Evolutionary conservation across 1,139 yeast species (phyloP).

Genomic region (Hemisphaericaspora subhashii): DNA sequence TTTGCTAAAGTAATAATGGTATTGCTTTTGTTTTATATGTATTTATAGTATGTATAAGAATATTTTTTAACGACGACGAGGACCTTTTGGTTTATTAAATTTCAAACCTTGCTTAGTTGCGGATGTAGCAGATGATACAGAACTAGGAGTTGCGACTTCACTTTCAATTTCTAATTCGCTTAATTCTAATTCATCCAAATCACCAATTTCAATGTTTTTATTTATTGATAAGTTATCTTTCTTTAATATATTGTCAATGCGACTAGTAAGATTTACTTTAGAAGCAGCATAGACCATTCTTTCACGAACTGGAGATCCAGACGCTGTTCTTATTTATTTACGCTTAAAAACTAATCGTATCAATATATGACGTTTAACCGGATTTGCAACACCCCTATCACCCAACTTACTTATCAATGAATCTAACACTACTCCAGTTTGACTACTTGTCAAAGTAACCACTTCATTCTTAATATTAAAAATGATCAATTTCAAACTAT

Average conservation of each 20-base stretch:
- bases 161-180: conserved; percentile 24
- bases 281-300: conserved; percentile 92
- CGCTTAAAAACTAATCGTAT: too few relatives aligned
- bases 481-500: conserved; percentile 22
- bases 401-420: conserved; percentile 25
- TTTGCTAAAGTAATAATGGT: conserved; percentile 10
- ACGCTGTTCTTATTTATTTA: too few relatives aligned
- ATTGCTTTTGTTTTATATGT: conserved; percentile 1
- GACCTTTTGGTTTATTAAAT: conserved; percentile 58
- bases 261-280: conserved; percentile 63
- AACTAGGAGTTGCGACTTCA: conserved; percentile 16
- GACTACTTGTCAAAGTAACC: conserved; percentile 22
- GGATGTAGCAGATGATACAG: conserved; percentile 13
- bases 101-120: conserved; percentile 25
- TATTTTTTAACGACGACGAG: conserved; percentile 41
- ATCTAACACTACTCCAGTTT: conserved; percentile 18
- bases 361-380: too few relatives aligned
- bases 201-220: conserved; percentile 64
- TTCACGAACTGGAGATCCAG: conserved; percentile 85
- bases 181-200: conserved; percentile 61
- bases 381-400: conserved; percentile 17
- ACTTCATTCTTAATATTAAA: conserved; percentile 36
- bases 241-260: conserved; percentile 38
- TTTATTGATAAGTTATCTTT: conserved; percentile 26
- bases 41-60: not conserved